Base-by-base conservation (phyloP, 495 filamentous ascomycete species). In the Penicillium psychrofluorescens region DNA sequence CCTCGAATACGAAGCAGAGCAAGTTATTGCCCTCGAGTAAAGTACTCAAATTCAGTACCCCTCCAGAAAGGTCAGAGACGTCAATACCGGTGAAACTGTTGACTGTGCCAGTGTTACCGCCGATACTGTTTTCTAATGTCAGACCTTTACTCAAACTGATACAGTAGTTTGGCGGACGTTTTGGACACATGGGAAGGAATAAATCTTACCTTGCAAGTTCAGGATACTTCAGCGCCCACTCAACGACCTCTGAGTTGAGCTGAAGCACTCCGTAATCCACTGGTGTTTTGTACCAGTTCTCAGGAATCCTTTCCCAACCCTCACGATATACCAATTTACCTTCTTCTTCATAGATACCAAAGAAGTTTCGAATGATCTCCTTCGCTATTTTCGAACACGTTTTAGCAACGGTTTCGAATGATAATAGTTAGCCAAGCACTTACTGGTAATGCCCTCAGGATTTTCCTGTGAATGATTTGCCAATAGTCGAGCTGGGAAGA, bases 251-350 rank as follows among this genome's bases (percentile, higher is more conserved):
- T 13, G 66, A 29, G 30, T 74, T 69, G 7, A 68, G 48, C 6
- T 54, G 45, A n/a, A 66, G 32, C 2, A 62, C 47, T 7, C 58
- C 61, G 38, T 68, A 63, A 40, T 70, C 69, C 0, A 61, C 44
- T 13, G 66, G 56, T 4, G 75, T 68, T 37, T 71, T 74, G 59
- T 81, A 81, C 78, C 76, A 83, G 48, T 83, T 83, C 27, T 77
- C 65, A 0, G 80, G 79, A 33, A 79, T 78, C 12, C 61, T 54
- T 41, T 79, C 76, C 51, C 73, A 63, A 11, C 76, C 76, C 31
- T 67, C 56, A 2, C 49, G 64, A 46, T 70, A 75, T 0, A 48
- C 61, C 22, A 76, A 53, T 29, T 58, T 55, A n/a, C 62, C 64
- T 10, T 61, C 54, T 1, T 60, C 44, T 10, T 66, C 67, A 6